Evolutionary conservation across 1,284 basidiomycete species (phyloP).

Genomic region (Spongiforma sp.): DNA sequence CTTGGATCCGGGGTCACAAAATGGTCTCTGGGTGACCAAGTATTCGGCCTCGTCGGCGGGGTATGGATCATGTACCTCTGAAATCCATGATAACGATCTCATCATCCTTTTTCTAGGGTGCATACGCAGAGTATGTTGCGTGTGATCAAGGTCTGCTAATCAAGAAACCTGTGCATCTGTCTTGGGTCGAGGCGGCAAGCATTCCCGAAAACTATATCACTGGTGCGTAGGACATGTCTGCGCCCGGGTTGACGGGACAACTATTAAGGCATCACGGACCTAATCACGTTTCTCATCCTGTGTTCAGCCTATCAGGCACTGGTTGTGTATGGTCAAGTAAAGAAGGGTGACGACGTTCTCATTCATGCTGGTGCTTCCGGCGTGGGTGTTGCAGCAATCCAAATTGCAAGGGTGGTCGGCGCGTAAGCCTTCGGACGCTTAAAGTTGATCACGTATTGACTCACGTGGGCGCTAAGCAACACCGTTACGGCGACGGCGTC

Average conservation of each 20-base stretch:
- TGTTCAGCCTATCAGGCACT: constrained; percentile 82
- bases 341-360: constrained; percentile 78
- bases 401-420: constrained; percentile 78
- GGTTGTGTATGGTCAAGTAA: constrained; percentile 70
- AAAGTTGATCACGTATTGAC: constrained; percentile 7
- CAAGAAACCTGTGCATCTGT: constrained; percentile 76
- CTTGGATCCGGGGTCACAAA: constrained; percentile 57
- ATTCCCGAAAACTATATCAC: constrained; percentile 90
- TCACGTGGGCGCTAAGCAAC: constrained; percentile 30
- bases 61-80: constrained; percentile 43
- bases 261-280: constrained; percentile 6
- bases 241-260: constrained; percentile 9
- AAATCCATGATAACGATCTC: constrained; percentile 9
- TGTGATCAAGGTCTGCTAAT: constrained; percentile 74
- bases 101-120: constrained; percentile 60
- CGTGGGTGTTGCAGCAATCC: constrained; percentile 91
- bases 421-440: constrained; percentile 58
- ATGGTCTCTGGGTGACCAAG: constrained; percentile 83
- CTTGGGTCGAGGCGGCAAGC: constrained; percentile 85
- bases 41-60: constrained; percentile 80
- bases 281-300: constrained; percentile 5
- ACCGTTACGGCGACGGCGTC: constrained; percentile 88
- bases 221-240: constrained; percentile 48
- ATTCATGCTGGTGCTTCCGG: constrained; percentile 92
- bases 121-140: constrained; percentile 90